phyloP scores from a whole-genome alignment of 345 rosid species.

The Limnanthes douglasii region DNA sequence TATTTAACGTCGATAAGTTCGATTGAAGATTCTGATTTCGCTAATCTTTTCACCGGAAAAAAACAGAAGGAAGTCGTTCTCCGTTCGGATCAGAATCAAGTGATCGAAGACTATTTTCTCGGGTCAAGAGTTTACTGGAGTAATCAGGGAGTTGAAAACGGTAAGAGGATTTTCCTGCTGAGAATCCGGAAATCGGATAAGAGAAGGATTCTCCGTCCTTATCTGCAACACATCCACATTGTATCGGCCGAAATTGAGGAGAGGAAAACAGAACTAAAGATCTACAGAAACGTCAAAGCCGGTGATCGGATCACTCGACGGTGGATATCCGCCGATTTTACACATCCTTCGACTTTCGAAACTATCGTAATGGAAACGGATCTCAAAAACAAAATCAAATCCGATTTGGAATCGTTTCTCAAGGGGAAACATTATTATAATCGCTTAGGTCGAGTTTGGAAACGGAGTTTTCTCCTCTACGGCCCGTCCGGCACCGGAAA shows the following conservation, averaged over 20 bases:
- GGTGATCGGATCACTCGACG: conserved; percentile 15
- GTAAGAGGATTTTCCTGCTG: conserved; percentile 27
- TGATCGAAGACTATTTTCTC: conserved; percentile 52
- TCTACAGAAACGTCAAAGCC: conserved; percentile 34
- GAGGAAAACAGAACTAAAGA: conserved; percentile 34
- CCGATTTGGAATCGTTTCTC: conserved; percentile 58
- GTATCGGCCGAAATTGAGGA: conserved; percentile 62
- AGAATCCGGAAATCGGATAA: conserved; percentile 68
- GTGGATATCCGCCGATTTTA: conserved; percentile 74
- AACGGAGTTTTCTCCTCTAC: conserved; percentile 52
- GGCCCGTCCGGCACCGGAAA: conserved; percentile 83
- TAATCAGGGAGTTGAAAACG: conserved; percentile 17
- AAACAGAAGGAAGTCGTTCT: conserved; percentile 48
- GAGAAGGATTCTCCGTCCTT: conserved; percentile 62
- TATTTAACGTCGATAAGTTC: conserved; percentile 56
- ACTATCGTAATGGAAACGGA: conserved; percentile 66
- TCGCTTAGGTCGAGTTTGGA: conserved; percentile 70
- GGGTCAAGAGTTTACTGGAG: conserved; percentile 74
- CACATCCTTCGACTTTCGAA: conserved; percentile 73
- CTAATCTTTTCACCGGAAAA: conserved; percentile 67
- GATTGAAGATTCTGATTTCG: conserved; percentile 63
- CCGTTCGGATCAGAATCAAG: conserved; percentile 48
- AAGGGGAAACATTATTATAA: conserved; percentile 58
- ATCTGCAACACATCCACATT: conserved; percentile 78
- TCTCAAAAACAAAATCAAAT: conserved; percentile 43